Evolutionary conservation across 2,329 filamentous ascomycete species (phyloP), one percentile per base, ranked within the genome.

Genomic region (Sclerotinia spermophila): DNA sequence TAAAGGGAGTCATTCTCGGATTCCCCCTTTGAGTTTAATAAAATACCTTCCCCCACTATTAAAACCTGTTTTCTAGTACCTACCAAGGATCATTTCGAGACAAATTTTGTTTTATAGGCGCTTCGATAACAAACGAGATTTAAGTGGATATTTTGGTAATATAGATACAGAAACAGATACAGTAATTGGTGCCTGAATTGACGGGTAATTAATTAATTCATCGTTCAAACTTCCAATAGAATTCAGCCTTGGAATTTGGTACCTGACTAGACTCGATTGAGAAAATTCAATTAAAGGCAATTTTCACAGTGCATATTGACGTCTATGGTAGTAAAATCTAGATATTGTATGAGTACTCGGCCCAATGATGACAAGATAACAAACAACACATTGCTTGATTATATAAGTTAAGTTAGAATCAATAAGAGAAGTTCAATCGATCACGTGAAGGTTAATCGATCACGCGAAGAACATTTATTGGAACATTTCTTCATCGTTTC

Each of bases 101-200:
- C 61, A 51, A 35, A 35, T 64, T 13, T 35, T 30, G 60, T 64
- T 64, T 64, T 44, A 51, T 48, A 51, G 60, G 44, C 30, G 44
- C 60, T 53, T 65, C 62, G 62, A n/a, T 40, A 17, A 21, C 24
- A 65, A 53, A 45, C 62, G 45, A 65, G 35, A 53, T 53, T 65
- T 53, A 21, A 40, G 35, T 53, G 17, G 7, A 40, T 27, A 5
- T 17, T 30, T 44, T n/a, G 8, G 38, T 1, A 30, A 44, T 11
- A n/a, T n/a, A n/a, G n/a, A n/a, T n/a, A n/a, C n/a, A n/a, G n/a
- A n/a, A n/a, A n/a, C n/a, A n/a, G n/a, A n/a, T n/a, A n/a, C n/a
- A n/a, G n/a, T n/a, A 10, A 42, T 1, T 19, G 30, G 61, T 53
- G 53, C 62, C 62, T 65, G 62, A 53, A 40, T 30, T 62, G 44